Evolutionary conservation across 2,329 filamentous ascomycete species (phyloP).

Genomic region (Aspergillus calidoustus): DNA sequence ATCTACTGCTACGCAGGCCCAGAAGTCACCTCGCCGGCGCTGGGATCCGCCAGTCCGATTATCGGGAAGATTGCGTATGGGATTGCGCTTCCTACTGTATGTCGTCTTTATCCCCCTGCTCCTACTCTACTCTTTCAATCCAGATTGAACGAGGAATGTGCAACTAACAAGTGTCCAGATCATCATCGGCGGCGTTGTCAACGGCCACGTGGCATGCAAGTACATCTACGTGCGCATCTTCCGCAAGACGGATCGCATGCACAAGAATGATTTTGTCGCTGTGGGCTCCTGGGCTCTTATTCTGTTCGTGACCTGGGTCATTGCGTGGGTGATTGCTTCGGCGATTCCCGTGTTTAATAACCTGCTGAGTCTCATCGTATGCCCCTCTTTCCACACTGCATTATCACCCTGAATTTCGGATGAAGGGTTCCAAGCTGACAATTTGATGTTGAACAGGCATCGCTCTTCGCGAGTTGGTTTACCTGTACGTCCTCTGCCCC

Average conservation of each 20-base stretch:
- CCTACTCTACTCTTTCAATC: too few species aligned
- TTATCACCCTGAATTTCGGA: too few species aligned
- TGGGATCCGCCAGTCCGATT: slow-evolving; percentile 62
- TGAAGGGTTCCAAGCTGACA: neutral
- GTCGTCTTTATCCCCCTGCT: slow-evolving; percentile 9
- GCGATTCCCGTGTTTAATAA: slow-evolving; percentile 72
- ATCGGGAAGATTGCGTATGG: slow-evolving; percentile 70
- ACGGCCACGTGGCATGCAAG: slow-evolving; percentile 68
- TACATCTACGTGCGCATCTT: slow-evolving; percentile 70
- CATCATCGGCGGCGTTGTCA: slow-evolving; percentile 72
- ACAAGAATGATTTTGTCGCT: slow-evolving; percentile 55
- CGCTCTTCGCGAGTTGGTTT: slow-evolving; percentile 72
- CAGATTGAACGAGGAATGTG: too few species aligned
- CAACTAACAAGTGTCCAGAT: slow-evolving; percentile 47
- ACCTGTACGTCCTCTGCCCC: slow-evolving; percentile 42
- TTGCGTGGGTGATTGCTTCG: slow-evolving; percentile 71
- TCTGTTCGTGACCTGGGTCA: slow-evolving; percentile 59
- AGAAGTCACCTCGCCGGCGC: slow-evolving; percentile 66
- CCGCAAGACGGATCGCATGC: slow-evolving; percentile 61
- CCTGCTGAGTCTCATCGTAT: slow-evolving; percentile 64
- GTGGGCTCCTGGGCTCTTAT: slow-evolving; percentile 64
- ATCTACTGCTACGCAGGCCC: slow-evolving; percentile 70
- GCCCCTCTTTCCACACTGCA: neutral
- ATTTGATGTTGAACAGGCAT: slow-evolving; percentile 36
- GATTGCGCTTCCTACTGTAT: slow-evolving; percentile 66